phyloP scores from a whole-genome alignment of 2,329 filamentous ascomycete genomes.

The Aspergillus clavatus region DNA sequence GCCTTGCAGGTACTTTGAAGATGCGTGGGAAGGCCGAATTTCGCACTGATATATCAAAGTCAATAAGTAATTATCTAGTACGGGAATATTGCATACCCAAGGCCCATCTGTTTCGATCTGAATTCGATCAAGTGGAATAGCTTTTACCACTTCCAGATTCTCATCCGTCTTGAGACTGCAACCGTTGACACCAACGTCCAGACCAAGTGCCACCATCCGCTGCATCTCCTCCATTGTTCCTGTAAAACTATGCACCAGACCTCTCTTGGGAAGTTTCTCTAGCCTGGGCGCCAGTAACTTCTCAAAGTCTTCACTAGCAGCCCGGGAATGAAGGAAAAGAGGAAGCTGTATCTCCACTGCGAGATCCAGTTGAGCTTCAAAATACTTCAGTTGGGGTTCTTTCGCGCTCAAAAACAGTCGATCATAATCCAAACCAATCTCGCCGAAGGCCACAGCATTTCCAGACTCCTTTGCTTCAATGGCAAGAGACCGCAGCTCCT shows the following conservation, averaged over 20 bases:
- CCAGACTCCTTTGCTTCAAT: constrained; percentile 52
- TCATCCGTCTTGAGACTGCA: constrained; percentile 93
- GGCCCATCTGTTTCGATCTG: constrained; percentile 98
- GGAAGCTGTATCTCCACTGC: constrained; percentile 74
- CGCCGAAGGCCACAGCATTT: constrained; percentile 76
- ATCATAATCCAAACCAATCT: constrained; percentile 96
- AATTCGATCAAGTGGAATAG: constrained; percentile 70
- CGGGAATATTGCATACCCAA: constrained; percentile 49
- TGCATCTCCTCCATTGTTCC: constrained; percentile 80
- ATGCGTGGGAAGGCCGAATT: constrained; percentile 82
- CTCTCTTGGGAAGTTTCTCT: constrained; percentile 64
- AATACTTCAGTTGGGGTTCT: constrained; percentile 76
- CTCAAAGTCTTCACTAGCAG: constrained; percentile 81
- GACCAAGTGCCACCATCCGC: constrained; percentile 70
- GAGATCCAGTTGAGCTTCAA: constrained; percentile 74
- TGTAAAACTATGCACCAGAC: constrained; percentile 92
- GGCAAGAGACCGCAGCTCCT: constrained; percentile 63
- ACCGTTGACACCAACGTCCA: constrained; percentile 93
- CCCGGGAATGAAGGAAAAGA: constrained; percentile 86
- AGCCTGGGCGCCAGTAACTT: constrained; percentile 60
- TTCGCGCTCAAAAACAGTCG: constrained; percentile 76
- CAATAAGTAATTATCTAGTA: not conserved
- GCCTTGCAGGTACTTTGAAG: constrained; percentile 66
- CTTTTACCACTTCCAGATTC: constrained; percentile 78
- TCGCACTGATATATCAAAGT: constrained; percentile 60